A percentile compares a stretch with the other conserved stretches of the same genome.
These are phyloP conservation scores for Moesziomyces aphidis DNA, from an alignment of 1,284 basidiomycete genomes.

Conservation along the genomic window DNA sequence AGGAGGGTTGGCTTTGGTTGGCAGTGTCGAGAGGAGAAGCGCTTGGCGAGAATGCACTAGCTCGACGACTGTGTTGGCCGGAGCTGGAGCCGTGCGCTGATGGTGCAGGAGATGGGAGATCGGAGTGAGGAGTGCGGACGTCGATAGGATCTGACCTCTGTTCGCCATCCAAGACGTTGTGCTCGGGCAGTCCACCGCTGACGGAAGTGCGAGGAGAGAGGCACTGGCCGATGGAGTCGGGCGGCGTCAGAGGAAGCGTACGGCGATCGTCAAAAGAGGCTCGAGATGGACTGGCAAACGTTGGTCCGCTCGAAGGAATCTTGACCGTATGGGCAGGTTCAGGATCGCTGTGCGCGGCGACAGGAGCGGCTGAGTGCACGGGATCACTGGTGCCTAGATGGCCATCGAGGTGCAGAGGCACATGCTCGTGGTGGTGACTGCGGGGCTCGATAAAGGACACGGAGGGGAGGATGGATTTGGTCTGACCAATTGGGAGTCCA, in stretches of 20 bases:
- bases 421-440: neutral
- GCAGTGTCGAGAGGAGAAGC: neutral
- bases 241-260: constrained; percentile 18
- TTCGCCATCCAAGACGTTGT: neutral
- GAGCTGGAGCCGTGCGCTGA: constrained; percentile 17
- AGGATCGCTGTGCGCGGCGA: neutral
- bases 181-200: constrained; percentile 8
- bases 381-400: neutral
- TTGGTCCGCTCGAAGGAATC: no score
- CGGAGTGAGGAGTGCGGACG: neutral
- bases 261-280: neutral
- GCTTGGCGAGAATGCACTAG: constrained; percentile 4
- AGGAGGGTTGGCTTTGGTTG: neutral
- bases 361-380: neutral
- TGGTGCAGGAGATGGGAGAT: constrained; percentile 14
- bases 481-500: neutral
- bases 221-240: constrained; percentile 23
- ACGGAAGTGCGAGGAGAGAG: constrained; percentile 15
- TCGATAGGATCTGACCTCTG: neutral
- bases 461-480: neutral
- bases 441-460: neutral
- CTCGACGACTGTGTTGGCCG: constrained; percentile 18
- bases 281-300: no score
- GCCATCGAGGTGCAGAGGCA: neutral
- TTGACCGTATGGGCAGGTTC: neutral